Conservation (phyloP, 768 basidiomycete genomes). For the Dentipellis sp. region DNA sequence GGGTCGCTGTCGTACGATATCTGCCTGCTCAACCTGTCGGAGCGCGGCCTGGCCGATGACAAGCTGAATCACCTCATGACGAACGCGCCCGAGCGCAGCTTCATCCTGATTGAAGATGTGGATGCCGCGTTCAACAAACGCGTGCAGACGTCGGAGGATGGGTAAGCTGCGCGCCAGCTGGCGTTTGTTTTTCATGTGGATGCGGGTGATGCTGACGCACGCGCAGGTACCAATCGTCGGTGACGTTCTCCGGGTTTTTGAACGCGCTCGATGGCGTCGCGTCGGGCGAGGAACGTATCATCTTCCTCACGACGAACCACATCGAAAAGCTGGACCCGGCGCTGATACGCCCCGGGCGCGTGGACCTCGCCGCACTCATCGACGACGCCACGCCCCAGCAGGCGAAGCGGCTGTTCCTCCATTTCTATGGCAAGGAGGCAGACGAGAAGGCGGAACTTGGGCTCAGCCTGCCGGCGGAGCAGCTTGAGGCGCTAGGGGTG, state of each 20-base stretch:
- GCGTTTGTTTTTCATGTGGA: neutral
- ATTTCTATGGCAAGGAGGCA: conserved; percentile 65
- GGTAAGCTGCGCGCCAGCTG: conserved; percentile 39
- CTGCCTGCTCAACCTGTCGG: conserved; percentile 89
- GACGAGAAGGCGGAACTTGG: conserved; percentile 13
- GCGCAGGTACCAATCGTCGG: conserved; percentile 80
- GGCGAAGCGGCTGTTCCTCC: conserved; percentile 65
- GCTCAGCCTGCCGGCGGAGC: conserved; percentile 27
- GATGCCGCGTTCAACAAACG: conserved; percentile 96
- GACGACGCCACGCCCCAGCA: conserved; percentile 84
- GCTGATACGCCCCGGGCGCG: conserved; percentile 90
- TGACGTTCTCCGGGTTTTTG: conserved; percentile 96
- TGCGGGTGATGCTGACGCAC: conserved; percentile 7
- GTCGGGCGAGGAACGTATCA: conserved; percentile 94
- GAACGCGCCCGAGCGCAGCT: conserved; percentile 85
- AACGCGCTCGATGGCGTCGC: conserved; percentile 97
- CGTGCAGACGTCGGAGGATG: conserved; percentile 84
- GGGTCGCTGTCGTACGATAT: conserved; percentile 92
- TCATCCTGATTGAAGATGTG: conserved; percentile 95
- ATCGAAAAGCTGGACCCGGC: conserved; percentile 83
- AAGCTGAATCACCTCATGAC: conserved; percentile 90
- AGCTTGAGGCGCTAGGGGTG: conserved; percentile 38
- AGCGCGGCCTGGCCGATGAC: conserved; percentile 93
- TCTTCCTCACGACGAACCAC: conserved; percentile 99
- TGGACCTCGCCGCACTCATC: conserved; percentile 77